Percentiles rank a stretch among this genome's conserved stretches.
These are phyloP conservation scores for Leersia perrieri DNA, from an alignment of 176 grass and related monocot species.

Conservation along the genomic window DNA sequence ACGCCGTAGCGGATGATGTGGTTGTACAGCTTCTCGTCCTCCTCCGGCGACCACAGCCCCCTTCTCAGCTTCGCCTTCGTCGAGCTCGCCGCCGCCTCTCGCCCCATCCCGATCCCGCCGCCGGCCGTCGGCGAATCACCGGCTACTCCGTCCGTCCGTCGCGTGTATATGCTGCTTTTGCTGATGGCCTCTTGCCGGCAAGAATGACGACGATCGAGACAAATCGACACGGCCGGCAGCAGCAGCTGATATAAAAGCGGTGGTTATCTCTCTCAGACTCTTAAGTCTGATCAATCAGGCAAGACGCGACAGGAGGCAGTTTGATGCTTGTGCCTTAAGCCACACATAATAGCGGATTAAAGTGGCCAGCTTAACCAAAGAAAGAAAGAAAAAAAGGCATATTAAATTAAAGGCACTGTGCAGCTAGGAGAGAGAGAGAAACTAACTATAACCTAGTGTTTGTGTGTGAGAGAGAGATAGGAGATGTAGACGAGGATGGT, in stretches of 20 bases:
- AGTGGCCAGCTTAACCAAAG: slow-evolving; percentile 33
- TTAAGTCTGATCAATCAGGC: too few species aligned
- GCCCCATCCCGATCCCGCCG: slow-evolving; percentile 31
- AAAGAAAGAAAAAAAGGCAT: not conserved
- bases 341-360: slow-evolving; percentile 34
- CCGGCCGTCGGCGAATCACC: not conserved
- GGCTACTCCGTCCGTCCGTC: too few species aligned
- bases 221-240: not conserved
- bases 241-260: slow-evolving; percentile 43
- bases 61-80: slow-evolving; percentile 73
- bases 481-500: not conserved
- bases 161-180: not conserved
- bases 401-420: not conserved
- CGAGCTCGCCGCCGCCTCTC: slow-evolving; percentile 25
- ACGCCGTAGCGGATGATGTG: slow-evolving; percentile 86
- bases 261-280: slow-evolving; percentile 19
- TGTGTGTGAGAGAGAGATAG: slow-evolving; percentile 13
- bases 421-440: slow-evolving; percentile 8
- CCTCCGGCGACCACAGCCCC: slow-evolving; percentile 89
- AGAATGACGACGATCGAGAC: slow-evolving; percentile 44
- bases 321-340: slow-evolving; percentile 59
- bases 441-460: not conserved
- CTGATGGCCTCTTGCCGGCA: slow-evolving; percentile 37
- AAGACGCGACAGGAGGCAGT: slow-evolving; percentile 24
- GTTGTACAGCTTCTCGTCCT: slow-evolving; percentile 95